phyloP scores from a whole-genome alignment of 345 rosid genomes.

The Camelina hispida region DNA sequence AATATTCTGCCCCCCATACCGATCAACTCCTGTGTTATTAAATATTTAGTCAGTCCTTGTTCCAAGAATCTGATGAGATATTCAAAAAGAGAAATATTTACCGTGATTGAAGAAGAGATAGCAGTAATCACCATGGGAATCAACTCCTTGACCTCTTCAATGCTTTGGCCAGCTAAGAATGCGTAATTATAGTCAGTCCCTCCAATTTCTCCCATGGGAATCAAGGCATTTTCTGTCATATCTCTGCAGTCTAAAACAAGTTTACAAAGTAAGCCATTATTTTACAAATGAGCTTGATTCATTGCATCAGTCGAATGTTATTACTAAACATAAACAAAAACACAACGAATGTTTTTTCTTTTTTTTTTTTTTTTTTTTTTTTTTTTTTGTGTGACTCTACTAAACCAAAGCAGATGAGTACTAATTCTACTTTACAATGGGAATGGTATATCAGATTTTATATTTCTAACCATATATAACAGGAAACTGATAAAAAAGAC shows the following conservation, averaged over 20 bases:
- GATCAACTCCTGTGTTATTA: slow-evolving; percentile 46
- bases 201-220: slow-evolving; percentile 63
- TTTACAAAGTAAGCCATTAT: not conserved
- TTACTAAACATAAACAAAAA: slow-evolving; percentile 6
- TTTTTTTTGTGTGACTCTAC: too few species aligned
- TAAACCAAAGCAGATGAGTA: too few species aligned
- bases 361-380: too few species aligned
- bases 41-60: not conserved
- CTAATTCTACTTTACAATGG: too few species aligned
- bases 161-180: slow-evolving; percentile 17
- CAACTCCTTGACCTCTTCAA: slow-evolving; percentile 31
- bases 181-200: slow-evolving; percentile 52
- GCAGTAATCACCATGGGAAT: slow-evolving; percentile 46
- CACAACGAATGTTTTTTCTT: not conserved
- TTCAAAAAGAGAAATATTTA: slow-evolving; percentile 3
- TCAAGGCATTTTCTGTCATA: slow-evolving; percentile 45
- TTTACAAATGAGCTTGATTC: not conserved
- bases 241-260: slow-evolving; percentile 44
- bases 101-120: slow-evolving; percentile 47
- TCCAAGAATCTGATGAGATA: not conserved
- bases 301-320: too few species aligned
- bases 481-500: not conserved
- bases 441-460: too few species aligned
- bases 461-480: not conserved
- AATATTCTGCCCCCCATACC: slow-evolving; percentile 54